Evolutionary conservation across 345 rosid genomes (phyloP), one percentile per base, ranked within the genome.

Genomic region (Eucalyptus marginata): DNA sequence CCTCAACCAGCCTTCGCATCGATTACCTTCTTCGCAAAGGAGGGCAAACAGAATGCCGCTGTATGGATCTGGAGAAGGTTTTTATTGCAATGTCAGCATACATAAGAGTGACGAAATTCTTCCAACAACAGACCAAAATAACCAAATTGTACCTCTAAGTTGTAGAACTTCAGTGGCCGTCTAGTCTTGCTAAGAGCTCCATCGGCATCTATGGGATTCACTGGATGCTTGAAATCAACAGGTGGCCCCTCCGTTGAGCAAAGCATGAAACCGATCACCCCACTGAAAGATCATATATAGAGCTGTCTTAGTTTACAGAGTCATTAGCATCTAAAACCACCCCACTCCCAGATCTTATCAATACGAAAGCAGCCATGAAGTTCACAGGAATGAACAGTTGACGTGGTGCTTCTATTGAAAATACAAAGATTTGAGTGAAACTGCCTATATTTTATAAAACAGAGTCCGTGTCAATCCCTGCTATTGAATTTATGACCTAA

Each of bases 191-290:
- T 81, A 52, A 91, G 88, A 88, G 76, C 86, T 36, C 90, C 94
- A 90, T 92, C 90, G 8, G 89, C 89, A 84, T 96, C 97, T 8
- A 97, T 94, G 8, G 94, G 95, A 86, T 93, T 96, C 86, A 94
- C 94, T 25, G 99, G 99, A 89, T 95, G 93, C 94, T 96, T 96
- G 95, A 97, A 97, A 90, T 96, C 97, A 25, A 97, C 98, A 13
- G 93, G 22, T 36, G 98, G 98, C 54, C 99, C 99, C 87, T 96
- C 99, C 1, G 96, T 95, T 17, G 99, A 95, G 92, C 99, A 97
- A 85, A 97, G 97, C 99, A 97, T 96, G 94, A 97, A 97, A 44
- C 99, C 99, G 31, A 97, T 97, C 91, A 97, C 97, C 29, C 99
- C 99, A 90, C 99, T 97, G 93, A 79, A 90, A 94, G 64, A 58